Base-by-base conservation (phyloP, 768 basidiomycete genomes). In the Dendrothele bispora region DNA sequence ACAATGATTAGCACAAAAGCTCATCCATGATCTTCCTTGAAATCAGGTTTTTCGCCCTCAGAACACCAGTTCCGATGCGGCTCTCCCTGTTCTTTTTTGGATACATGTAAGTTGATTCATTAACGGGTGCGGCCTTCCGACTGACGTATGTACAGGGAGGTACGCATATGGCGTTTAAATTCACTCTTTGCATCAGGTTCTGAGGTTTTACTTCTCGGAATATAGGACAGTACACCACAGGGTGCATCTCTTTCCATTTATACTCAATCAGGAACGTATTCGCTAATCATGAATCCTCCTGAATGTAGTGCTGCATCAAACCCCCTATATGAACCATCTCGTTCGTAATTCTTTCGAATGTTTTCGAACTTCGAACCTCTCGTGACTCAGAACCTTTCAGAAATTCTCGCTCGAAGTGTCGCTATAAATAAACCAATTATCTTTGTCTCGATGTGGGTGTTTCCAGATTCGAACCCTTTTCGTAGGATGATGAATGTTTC, bases 381-480 rank as follows among this genome's bases (percentile, higher is more conserved):
- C 26, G n/a, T n/a, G n/a, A 24, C 43, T 12, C 3, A 11, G 14
- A 30, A 17, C 12, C 40, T n/a, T 34, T n/a, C 45, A 83, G 80
- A 64, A 7, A 71, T 82, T n/a, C 57, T 83, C 24, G 67, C 71
- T 26, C 59, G 75, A 18, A 82, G 80, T 43, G 65, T 73, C 2
- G 61, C 65, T 0, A 70, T 67, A 8, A 65, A 66, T 4, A 79
- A 77, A 38, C 80, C 80, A 0, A 75, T 82, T n/a, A 65, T 82
- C n/a, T 78, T 81, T 53, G 76, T 80, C 28, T 77, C 77, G 3
- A 68, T 72, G 77, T 78, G 51, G 39, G 67, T 50, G n/a, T n/a
- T n/a, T 10, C 10, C n/a, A 32, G 10, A 10, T 32, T 10, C n/a
- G 39, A 32, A 17, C 4, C 43, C 7, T 42, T 2, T 45, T 21